Evolutionary conservation across 1,284 basidiomycete genomes (phyloP), one percentile per base, ranked within the genome.

Genomic region (Ceraceosorus bombacis): DNA sequence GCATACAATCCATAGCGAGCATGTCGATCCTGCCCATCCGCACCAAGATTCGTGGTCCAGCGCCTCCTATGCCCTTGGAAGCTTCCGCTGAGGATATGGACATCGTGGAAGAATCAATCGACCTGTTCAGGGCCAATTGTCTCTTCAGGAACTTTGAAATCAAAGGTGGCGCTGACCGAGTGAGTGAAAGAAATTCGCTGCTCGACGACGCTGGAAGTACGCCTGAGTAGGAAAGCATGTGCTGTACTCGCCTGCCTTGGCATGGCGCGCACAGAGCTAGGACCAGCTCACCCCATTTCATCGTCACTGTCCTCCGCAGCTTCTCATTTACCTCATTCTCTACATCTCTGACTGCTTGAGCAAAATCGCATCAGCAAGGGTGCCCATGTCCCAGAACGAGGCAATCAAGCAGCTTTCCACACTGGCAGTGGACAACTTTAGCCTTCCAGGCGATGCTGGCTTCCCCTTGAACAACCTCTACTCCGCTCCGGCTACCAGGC

Each of bases 71-170:
- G 43, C 78, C 81, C 41, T 15, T 27, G 37, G 52, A 37, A 43
- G 39, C 38, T 62, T 89, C 94, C 78, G 82, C 86, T 0, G 83
- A 84, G 9, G 82, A 86, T 64, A 83, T 85, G 49, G 95, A 99
- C 79, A 92, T 98, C 71, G 85, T 98, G 68, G 93, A 97, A 79
- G 95, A 99, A 81, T 87, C 91, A 4, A 82, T 99, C 57, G 90
- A 96, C 80, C 86, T 98, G 60, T 99, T 99, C 82, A 88, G 95
- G 55, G 93, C 95, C 76, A 99, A 99, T 81, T 95, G 92, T 52
- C 87, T 99, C 64, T 99, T 99, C 81, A 88, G 95, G 76, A 98
- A 98, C 82, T 99, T 98, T 78, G 95, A 99, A 82, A 98, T 99
- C 85, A 96, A 97, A 80, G 75, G 95, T 37, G 88, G 90, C 56